These are phyloP conservation scores for Ophiostoma australiae DNA, from an alignment of 2,329 filamentous ascomycete genomes.

Conservation along the genomic window DNA sequence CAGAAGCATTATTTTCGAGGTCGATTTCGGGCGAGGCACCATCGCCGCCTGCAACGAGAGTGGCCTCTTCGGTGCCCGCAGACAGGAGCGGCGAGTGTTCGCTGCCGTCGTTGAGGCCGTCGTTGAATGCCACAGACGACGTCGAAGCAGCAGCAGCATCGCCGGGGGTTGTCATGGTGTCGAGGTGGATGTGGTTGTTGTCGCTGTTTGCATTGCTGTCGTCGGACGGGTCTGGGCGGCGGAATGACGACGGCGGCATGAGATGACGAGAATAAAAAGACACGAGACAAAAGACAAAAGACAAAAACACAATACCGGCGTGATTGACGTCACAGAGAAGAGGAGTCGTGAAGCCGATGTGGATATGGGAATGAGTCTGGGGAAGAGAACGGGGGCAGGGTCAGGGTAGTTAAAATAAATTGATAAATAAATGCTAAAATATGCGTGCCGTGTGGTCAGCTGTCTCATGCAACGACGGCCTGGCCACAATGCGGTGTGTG, in stretches of 20 bases:
- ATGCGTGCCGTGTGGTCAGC: constrained; percentile 1
- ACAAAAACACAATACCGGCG: background rate
- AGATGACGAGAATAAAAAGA: background rate
- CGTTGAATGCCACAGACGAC: background rate
- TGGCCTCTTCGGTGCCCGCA: background rate
- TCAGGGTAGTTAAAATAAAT: background rate
- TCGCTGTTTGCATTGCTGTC: constrained; percentile 9
- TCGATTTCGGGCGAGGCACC: constrained; percentile 33
- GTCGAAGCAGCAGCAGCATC: constrained; percentile 20
- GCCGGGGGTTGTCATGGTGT: constrained; percentile 24
- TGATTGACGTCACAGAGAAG: background rate
- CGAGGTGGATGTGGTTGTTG: constrained; percentile 2
- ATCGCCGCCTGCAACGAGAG: constrained; percentile 25
- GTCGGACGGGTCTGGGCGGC: constrained; percentile 29
- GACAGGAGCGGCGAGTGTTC: constrained; percentile 50
- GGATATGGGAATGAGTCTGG: background rate
- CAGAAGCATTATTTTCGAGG: constrained; percentile 22
- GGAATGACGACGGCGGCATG: constrained; percentile 41
- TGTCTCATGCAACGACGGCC: background rate
- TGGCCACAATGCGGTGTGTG: background rate
- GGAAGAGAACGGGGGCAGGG: background rate
- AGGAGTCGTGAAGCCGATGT: background rate
- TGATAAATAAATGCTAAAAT: background rate
- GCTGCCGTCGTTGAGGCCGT: constrained; percentile 30
- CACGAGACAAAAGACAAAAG: background rate